phyloP scores from a whole-genome alignment of 352 stramenopile species.

The Globisporangium uncinulatum region DNA sequence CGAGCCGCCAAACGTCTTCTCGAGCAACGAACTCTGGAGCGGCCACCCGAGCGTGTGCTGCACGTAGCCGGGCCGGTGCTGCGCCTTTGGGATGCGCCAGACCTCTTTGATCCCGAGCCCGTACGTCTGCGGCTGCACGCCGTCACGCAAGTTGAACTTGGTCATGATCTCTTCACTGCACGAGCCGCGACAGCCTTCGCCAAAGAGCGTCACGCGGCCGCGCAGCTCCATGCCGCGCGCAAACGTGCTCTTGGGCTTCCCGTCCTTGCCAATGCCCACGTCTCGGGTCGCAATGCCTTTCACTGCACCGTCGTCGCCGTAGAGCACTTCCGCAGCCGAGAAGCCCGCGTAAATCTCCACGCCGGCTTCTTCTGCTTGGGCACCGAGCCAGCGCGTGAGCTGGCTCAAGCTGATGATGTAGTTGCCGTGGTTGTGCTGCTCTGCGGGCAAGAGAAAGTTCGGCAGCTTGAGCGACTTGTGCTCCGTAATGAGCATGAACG shows the following conservation, averaged over 20 bases:
- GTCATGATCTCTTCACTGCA: conserved; percentile 97
- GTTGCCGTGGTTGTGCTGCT: conserved; percentile 98
- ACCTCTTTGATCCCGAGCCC: conserved; percentile 99
- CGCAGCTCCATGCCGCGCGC: conserved; percentile 97
- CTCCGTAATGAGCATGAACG: conserved; percentile 93
- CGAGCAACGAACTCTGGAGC: conserved; percentile 86
- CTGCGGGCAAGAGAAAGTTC: conserved; percentile 89
- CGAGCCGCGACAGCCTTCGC: conserved; percentile 96
- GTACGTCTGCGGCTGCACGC: conserved; percentile 94
- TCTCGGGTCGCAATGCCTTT: conserved; percentile 97
- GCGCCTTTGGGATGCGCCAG: conserved; percentile 88
- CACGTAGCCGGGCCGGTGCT: conserved; percentile 92
- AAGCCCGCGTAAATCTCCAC: conserved; percentile 99
- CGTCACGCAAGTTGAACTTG: conserved; percentile 93
- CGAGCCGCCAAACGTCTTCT: conserved; percentile 96
- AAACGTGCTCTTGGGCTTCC: conserved; percentile 94
- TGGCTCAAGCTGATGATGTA: conserved; percentile 97
- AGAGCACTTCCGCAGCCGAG: conserved; percentile 91
- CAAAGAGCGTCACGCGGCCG: conserved; percentile 94
- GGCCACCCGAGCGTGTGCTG: conserved; percentile 99
- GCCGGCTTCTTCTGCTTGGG: conserved; percentile 95
- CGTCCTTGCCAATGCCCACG: conserved; percentile 97
- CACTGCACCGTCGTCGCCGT: conserved; percentile 78
- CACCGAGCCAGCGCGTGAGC: conserved; percentile 95
- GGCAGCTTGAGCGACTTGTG: conserved; percentile 83